Conservation (phyloP, 306 rosid genomes). For the Cicer chorassanicum region DNA sequence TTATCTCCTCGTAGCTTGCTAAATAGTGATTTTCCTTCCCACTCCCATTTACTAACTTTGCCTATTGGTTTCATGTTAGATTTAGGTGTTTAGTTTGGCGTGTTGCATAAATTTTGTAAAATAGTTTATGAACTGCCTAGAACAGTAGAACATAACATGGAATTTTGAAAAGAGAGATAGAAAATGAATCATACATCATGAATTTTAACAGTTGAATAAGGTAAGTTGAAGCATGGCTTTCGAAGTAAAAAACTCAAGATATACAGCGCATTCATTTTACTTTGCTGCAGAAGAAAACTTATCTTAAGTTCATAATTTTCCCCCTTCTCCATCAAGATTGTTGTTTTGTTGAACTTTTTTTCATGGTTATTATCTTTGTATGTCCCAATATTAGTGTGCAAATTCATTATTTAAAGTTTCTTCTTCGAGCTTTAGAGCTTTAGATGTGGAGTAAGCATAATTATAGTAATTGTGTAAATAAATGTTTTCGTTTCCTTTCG, state of each 20-base stretch:
- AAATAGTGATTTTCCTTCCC: not conserved
- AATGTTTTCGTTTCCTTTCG: constrained; percentile 3
- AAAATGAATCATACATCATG: not conserved
- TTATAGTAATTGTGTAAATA: constrained; percentile 26
- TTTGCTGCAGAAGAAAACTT: constrained; percentile 10
- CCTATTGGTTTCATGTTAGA: constrained; percentile 24
- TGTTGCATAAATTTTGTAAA: not conserved
- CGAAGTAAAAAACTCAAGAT: constrained; percentile 12
- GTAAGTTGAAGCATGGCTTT: constrained; percentile 30
- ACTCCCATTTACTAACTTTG: not conserved
- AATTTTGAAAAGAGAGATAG: constrained; percentile 4
- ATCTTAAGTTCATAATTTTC: not conserved
- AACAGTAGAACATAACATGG: not conserved
- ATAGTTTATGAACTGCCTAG: not conserved
- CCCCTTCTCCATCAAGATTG: constrained; percentile 1
- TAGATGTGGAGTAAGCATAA: constrained; percentile 3
- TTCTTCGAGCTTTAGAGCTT: not conserved
- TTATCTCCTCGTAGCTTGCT: constrained; percentile 16
- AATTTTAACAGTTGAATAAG: constrained; percentile 26
- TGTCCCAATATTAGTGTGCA: constrained; percentile 28
- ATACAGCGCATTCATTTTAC: constrained; percentile 6
- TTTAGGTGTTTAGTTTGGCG: constrained; percentile 16
- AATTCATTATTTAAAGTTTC: constrained; percentile 37
- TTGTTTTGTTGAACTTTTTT: not conserved
- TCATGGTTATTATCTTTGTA: constrained; percentile 1